Base-by-base conservation (phyloP, 331 rosid species). In the Saraca asoca region DNA sequence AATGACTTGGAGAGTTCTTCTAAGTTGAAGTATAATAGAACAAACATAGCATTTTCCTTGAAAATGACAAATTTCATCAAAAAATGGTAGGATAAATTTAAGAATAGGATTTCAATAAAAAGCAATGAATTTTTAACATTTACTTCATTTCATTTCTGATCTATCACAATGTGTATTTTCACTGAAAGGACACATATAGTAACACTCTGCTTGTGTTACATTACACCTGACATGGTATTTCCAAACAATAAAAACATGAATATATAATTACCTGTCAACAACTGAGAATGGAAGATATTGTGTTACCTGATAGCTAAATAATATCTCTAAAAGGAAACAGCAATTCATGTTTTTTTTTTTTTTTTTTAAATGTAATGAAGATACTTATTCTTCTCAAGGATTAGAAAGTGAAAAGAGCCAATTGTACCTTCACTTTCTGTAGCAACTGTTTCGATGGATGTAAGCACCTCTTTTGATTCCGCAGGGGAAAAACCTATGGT, bases 391-490 rank as follows among this genome's bases (percentile, higher is more conserved):
- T 20, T 46, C 58, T 46, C 33, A 16, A 64, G 44, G 57, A 44
- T 29, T 35, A 24, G 3, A 24, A 24, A 67, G 46, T 20, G 53
- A 29, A 64, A 52, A 77, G 31, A 74, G 46, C 33, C 6, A 55
- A 51, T 18, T 49, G 69, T 69, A 89, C 98, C 98, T 85, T 82
- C 84, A 73, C 62, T 65, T 57, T 78, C 84, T n/a, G 85, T 81
- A 63, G 69, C 63, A 78, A 64, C 74, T 39, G 75, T 67, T 68
- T 79, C 91, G 41, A 38, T 58, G 73, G 71, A 75, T n/a, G n/a
- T n/a, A n/a, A n/a, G n/a, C 66, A 66, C 59, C 42, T 69, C 79
- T 68, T 74, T 69, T 59, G 90, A 76, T 48, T 80, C 85, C 31
- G 48, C 44, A 51, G 80, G 83, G 58, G 83, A 55, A 79, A 92